Base-by-base conservation (phyloP, 2,329 filamentous ascomycete species). In the Epicoccum nigrum region DNA sequence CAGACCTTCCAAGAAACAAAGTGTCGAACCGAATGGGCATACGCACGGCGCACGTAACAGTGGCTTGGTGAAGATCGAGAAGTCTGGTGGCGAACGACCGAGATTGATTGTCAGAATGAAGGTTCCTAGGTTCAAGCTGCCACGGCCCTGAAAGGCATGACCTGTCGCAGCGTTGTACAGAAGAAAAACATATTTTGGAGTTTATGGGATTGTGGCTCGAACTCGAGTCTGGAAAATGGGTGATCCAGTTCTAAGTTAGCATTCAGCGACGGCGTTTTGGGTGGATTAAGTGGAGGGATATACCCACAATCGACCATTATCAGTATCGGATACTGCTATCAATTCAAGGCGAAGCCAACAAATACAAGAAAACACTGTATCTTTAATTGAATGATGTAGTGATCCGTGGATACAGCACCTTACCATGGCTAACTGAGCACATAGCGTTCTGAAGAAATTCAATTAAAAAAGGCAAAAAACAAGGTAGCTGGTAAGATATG, bases 1-100 rank as follows among this genome's bases (percentile, higher is more conserved):
- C n/a, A 37, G 63, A 8, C 62, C 67, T 3, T 45, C 50, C 11
- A 71, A 71, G 52, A 51, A 67, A 20, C 67, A 66, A 45, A 67
- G 67, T 43, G 46, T 59, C 2, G 67, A 69, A 33, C 58, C 65
- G 16, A 52, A 54, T 13, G 40, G 47, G 3, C 7, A 51, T 16
- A 11, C 49, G 16, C 61, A 60, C 28, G 57, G 62, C 7, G 45
- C 42, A 4, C 41, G 15, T 11, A 62, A 58, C 43, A 61, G 46
- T 7, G 56, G 58, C 4, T 30, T 63, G 4, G 61, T 69, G 6
- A 55, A 41, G 12, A 53, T 66, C 1, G 63, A 65, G 30, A 59
- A 33, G 30, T 52, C 28, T 31, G 52, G 55, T 15, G 59, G 54
- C 2, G 60, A 58, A 7, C 47, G 40, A 23, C 56, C 58, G 30